A percentile compares a stretch with the other conserved stretches of the same genome.
Evolutionary conservation across 441 rosid genomes (phyloP).

Genomic region (Lepidium campestre): DNA sequence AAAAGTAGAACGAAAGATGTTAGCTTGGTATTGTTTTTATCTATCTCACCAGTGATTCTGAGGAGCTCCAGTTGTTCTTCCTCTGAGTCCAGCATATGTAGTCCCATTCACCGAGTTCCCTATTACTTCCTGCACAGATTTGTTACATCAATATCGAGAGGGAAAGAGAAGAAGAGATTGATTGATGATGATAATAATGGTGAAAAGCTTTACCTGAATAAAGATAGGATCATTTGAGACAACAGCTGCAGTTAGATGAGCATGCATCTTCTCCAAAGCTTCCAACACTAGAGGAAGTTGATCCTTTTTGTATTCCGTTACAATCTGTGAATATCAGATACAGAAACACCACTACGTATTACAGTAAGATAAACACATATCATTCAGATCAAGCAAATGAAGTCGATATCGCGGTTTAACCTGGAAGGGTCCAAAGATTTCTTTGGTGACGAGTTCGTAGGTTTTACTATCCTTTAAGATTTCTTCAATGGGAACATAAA

Average conservation of each 20-base stretch:
- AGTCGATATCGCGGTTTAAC: constrained; percentile 23
- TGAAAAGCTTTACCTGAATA: constrained; percentile 53
- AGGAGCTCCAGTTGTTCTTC: constrained; percentile 96
- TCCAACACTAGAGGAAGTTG: constrained; percentile 77
- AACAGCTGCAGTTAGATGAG: constrained; percentile 92
- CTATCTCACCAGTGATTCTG: constrained; percentile 89
- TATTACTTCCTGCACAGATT: constrained; percentile 64
- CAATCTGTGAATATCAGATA: constrained; percentile 49
- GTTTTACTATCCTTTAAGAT: constrained; percentile 54
- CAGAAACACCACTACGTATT: neutral
- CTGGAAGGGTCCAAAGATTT: constrained; percentile 98
- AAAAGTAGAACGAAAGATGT: neutral
- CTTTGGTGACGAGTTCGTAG: constrained; percentile 74
- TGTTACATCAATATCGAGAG: neutral
- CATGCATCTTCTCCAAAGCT: constrained; percentile 88
- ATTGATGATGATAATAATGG: neutral
- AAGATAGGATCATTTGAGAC: constrained; percentile 87
- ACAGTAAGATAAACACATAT: neutral
- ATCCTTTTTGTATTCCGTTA: constrained; percentile 72
- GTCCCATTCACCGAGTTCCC: constrained; percentile 93
- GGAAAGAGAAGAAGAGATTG: neutral
- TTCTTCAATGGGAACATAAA: constrained; percentile 86
- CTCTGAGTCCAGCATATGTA: constrained; percentile 92
- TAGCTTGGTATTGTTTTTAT: neutral
- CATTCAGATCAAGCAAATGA: neutral